phyloP scores from a whole-genome alignment of 148 eudicot species.

The Spergularia bocconei region DNA sequence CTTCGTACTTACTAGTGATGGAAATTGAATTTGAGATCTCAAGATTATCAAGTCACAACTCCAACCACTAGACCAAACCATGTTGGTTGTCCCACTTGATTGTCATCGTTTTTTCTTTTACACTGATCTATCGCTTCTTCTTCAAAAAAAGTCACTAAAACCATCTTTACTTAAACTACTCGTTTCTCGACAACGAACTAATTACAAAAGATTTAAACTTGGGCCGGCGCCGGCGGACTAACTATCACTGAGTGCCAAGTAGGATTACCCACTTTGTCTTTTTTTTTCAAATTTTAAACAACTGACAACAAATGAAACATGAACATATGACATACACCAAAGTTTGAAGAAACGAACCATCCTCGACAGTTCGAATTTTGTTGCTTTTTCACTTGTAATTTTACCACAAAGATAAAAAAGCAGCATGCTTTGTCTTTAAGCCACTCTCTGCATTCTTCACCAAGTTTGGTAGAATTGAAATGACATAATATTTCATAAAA shows the following conservation, averaged over 20 bases:
- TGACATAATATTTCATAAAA: conserved; percentile 4
- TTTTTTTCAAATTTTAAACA: conserved; percentile 2
- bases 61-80: no score
- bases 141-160: no score
- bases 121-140: no score
- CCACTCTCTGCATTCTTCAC: conserved; percentile 6
- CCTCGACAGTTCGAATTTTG: conserved; percentile 24
- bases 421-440: conserved; percentile 23
- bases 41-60: no score
- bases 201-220: no score
- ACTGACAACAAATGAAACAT: not conserved
- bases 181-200: no score
- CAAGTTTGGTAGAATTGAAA: not conserved
- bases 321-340: not conserved
- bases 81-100: no score
- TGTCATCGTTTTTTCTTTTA: no score
- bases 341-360: conserved; percentile 29
- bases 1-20: no score
- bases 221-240: no score
- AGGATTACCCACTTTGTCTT: not conserved
- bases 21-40: no score
- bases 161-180: not conserved
- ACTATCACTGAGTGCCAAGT: not conserved
- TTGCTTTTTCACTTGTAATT: not conserved
- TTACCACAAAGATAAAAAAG: not conserved